Base-by-base conservation (phyloP, 169 alveolate species). In the Besnoitia besnoiti region DNA sequence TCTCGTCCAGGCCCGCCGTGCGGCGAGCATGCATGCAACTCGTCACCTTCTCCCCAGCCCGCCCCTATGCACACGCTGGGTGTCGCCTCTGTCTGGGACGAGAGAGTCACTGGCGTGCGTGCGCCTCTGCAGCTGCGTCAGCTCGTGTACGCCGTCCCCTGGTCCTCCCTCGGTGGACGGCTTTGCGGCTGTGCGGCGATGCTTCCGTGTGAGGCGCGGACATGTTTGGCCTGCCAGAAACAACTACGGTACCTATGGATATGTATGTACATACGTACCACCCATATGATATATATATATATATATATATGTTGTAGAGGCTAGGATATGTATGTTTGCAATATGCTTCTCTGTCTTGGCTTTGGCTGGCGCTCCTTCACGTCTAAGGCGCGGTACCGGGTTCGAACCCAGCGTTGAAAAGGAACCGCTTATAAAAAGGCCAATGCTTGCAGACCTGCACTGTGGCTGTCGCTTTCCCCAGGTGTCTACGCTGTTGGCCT, bases 221-320 rank as follows among this genome's bases (percentile, higher is more conserved):
- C n/a, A n/a, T n/a, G n/a, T n/a, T n/a, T n/a, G n/a, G n/a, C n/a
- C n/a, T n/a, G n/a, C n/a, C n/a, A n/a, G n/a, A n/a, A n/a, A n/a
- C 67, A 33, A 33, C 8, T 12, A 67, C 37, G 21, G 24, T 30
- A 33, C 80, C 39, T 67, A n/a, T 33, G 39, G 8, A 67, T 12
- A 67, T n/a, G 40, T 67, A 67, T 67, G 80, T 67, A 67, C n/a
- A n/a, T n/a, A n/a, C n/a, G n/a, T n/a, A n/a, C n/a, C n/a, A n/a
- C n/a, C n/a, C n/a, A n/a, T n/a, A n/a, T n/a, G 10, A 50, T n/a
- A 67, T n/a, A 67, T 67, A 67, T 67, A 67, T 67, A 67, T 67
- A 67, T 67, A 67, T 67, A 67, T 67, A 67, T 24, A 33, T 12
- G 39, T 33, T 30, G 80, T 33, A 67, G 80, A 67, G 42, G 39